These are phyloP conservation scores for Ustilago nuda DNA, from an alignment of 1,284 basidiomycete species.

Conservation along the genomic window DNA sequence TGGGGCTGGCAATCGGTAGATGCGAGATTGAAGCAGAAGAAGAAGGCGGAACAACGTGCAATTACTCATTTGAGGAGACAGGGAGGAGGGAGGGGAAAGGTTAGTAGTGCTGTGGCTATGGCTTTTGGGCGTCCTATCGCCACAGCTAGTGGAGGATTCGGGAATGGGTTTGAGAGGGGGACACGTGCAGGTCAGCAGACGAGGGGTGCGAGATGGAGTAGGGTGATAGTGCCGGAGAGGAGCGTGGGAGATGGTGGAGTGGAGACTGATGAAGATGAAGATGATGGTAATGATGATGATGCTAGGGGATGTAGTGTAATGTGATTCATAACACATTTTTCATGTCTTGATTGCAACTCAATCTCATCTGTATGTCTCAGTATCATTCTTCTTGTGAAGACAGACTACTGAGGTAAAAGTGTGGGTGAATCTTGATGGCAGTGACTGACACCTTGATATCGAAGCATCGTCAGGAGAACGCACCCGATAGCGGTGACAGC, in stretches of 20 bases:
- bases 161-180: slow-evolving; percentile 1
- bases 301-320: slow-evolving; percentile 46
- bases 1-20: slow-evolving; percentile 59
- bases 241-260: slow-evolving; percentile 12
- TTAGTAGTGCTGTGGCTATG: slow-evolving; percentile 38
- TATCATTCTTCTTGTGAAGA: neutral
- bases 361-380: neutral
- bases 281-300: slow-evolving; percentile 39
- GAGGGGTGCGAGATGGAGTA: slow-evolving; percentile 16
- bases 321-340: neutral
- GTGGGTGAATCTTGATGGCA: neutral
- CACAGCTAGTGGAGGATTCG: neutral
- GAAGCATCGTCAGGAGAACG: neutral
- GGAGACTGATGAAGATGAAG: slow-evolving; percentile 28
- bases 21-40: slow-evolving; percentile 34
- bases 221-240: slow-evolving; percentile 3
- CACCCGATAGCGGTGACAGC: neutral
- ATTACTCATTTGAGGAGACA: slow-evolving; percentile 9
- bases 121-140: slow-evolving; percentile 25
- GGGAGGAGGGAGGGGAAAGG: slow-evolving; percentile 17
- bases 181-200: neutral
- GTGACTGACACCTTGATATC: neutral
- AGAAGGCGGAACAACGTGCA: slow-evolving; percentile 39
- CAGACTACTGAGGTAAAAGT: no score
- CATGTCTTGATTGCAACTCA: neutral